Evolutionary conservation across 148 eudicot species (phyloP), one percentile per base, ranked within the genome.

Genomic region (Agrostemma githago): DNA sequence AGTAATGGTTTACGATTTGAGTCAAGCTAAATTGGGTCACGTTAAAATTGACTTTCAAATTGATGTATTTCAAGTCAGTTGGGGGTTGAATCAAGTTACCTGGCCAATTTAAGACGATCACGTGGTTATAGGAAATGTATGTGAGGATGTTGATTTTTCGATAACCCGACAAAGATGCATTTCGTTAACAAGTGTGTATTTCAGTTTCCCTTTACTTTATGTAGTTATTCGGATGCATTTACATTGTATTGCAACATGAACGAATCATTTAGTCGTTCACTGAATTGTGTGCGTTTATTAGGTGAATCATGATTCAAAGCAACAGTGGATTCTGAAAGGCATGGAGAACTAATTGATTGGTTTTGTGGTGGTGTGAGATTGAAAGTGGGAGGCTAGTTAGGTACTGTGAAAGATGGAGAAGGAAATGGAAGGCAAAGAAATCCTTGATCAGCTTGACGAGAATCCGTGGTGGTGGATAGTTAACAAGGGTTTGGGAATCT

Each of bases 401-500:
- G 8, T 61, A 44, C 21, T 68, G 66, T 69, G 62, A 8, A 78
- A 62, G 16, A 87, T 79, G 88, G 80, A 71, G 59, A 73, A 72
- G 71, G 72, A 67, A 71, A 85, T 53, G 80, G 81, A 58, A 66
- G 67, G 53, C 61, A 82, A 86, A 63, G 75, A 62, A 7, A 72
- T 63, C 48, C 15, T 62, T 62, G 86, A 74, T 44, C 51, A 79
- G 17, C 81, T 78, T 26, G 82, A 75, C 8, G 71, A 82, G 64
- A 78, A 74, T 72, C 72, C 82, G 54, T 93, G 96, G 93, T 84
- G 85, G 82, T 90, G 88, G 90, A 44, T 88, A 68, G 71, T 82
- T 26, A 68, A 81, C 66, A 85, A 73, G 79, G 86, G 92, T 76
- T 70, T 87, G n/a, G 78, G 81, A 43, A 79, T 84, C 71, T 74